A percentile compares a stretch with the other conserved stretches of the same genome.
Conservation (phyloP, 208 protist genomes). For the Vickermania ingenoplastis region DNA sequence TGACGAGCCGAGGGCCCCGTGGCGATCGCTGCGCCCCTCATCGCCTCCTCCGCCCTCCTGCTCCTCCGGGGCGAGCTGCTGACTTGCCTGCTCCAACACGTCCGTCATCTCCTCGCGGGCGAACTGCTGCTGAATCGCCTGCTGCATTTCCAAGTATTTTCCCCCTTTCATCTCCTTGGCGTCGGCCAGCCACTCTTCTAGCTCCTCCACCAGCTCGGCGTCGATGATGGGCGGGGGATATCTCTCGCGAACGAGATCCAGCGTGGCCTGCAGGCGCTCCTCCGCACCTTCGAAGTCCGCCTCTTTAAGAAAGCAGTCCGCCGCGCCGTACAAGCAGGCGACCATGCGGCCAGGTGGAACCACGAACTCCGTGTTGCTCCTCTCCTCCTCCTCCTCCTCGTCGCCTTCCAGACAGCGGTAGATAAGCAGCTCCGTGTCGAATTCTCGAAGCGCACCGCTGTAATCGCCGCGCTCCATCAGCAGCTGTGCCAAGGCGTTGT, state of each 20-base stretch:
- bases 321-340: constrained; percentile 62
- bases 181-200: constrained; percentile 66
- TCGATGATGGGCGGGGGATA: constrained; percentile 44
- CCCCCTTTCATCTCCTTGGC: constrained; percentile 71
- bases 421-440: constrained; percentile 69
- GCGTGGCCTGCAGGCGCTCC: constrained; percentile 41
- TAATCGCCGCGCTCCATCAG: constrained; percentile 71
- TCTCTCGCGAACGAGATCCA: constrained; percentile 36
- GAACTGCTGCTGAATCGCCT: constrained; percentile 66
- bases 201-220: constrained; percentile 39
- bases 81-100: constrained; percentile 8
- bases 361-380: constrained; percentile 8
- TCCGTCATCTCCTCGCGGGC: constrained; percentile 23
- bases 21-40: neutral
- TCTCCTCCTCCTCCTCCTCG: constrained; percentile 1
- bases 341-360: constrained; percentile 48
- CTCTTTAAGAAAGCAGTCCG: constrained; percentile 80
- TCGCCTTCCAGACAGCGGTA: constrained; percentile 65
- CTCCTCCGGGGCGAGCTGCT: constrained; percentile 35
- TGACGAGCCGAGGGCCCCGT: neutral
- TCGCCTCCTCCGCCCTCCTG: constrained; percentile 4
- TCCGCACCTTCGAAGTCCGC: constrained; percentile 77
- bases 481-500: constrained; percentile 77
- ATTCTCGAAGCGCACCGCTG: constrained; percentile 65
- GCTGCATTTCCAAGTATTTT: constrained; percentile 53